Percentiles rank a stretch among this genome's conserved stretches.
Conservation (phyloP, 805 yeast genomes). For the Wickerhamiella azymoides region DNA sequence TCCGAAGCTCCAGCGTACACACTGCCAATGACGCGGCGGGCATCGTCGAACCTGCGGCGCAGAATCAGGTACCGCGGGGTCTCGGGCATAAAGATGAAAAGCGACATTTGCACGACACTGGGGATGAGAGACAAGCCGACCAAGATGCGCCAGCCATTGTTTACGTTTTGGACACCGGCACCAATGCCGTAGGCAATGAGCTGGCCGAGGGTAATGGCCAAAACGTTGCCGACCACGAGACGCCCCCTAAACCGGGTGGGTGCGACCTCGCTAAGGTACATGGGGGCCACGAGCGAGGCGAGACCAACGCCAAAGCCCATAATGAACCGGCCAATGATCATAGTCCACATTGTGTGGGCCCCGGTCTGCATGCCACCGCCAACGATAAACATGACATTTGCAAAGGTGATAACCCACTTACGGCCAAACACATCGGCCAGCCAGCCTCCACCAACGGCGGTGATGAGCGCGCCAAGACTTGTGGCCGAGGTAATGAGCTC, state of each 20-base stretch:
- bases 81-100: conserved; percentile 82
- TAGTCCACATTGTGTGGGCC: conserved; percentile 70
- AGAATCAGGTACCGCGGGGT: conserved; percentile 84
- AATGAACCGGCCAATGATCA: conserved; percentile 81
- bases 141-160: conserved; percentile 84
- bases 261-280: conserved; percentile 83
- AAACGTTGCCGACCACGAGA: conserved; percentile 71
- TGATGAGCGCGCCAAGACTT: conserved; percentile 79
- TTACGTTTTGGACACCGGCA: conserved; percentile 29
- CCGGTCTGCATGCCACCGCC: conserved; percentile 81
- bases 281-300: conserved; percentile 88
- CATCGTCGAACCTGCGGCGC: conserved; percentile 49
- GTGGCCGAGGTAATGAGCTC: conserved; percentile 91
- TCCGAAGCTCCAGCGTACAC: conserved; percentile 53
- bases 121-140: conserved; percentile 89
- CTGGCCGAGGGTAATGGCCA: conserved; percentile 92
- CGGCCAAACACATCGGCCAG: conserved; percentile 77
- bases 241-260: conserved; percentile 88
- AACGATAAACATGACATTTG: conserved; percentile 65
- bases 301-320: conserved; percentile 96
- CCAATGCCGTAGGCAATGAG: conserved; percentile 87
- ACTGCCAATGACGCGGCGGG: conserved; percentile 48
- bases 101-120: conserved; percentile 57
- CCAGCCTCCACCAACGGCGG: conserved; percentile 66
- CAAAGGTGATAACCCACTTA: conserved; percentile 67